These are phyloP conservation scores for Lactarius sanguifluus DNA, from an alignment of 768 basidiomycete genomes.

Conservation along the genomic window DNA sequence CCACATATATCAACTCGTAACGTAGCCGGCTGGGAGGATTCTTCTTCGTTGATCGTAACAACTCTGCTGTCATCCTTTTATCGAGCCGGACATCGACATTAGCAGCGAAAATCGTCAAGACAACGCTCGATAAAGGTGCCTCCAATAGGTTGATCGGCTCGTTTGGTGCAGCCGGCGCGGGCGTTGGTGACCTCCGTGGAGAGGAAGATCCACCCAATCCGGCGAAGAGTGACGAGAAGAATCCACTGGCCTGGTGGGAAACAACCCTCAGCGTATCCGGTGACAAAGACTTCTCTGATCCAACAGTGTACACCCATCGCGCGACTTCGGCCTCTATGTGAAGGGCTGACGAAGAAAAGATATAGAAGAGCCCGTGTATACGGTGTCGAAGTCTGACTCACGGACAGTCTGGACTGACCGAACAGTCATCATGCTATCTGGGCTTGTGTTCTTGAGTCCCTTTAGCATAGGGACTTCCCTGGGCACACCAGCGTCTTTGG, in stretches of 20 bases:
- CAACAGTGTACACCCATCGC: constrained; percentile 69
- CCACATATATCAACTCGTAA: constrained; percentile 83
- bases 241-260: constrained; percentile 34
- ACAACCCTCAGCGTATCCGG: constrained; percentile 7
- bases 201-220: constrained; percentile 35
- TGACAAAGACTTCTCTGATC: constrained; percentile 55
- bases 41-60: constrained; percentile 94
- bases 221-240: constrained; percentile 45
- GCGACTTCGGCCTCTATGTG: constrained; percentile 82
- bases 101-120: constrained; percentile 64
- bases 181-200: constrained; percentile 37
- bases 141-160: constrained; percentile 34
- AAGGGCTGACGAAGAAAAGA: constrained; percentile 47
- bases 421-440: constrained; percentile 65
- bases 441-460: constrained; percentile 56
- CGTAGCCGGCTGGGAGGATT: constrained; percentile 74
- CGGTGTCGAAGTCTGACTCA: constrained; percentile 38
- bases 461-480: constrained; percentile 53
- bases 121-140: constrained; percentile 53
- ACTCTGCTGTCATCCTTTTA: constrained; percentile 65
- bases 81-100: constrained; percentile 63
- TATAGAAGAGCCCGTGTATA: constrained; percentile 15
- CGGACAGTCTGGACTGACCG: constrained; percentile 61
- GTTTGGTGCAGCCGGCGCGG: constrained; percentile 36
- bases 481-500: constrained; percentile 58